Conservation (phyloP, 768 basidiomycete species). For the Gymnopilus dilepis region DNA sequence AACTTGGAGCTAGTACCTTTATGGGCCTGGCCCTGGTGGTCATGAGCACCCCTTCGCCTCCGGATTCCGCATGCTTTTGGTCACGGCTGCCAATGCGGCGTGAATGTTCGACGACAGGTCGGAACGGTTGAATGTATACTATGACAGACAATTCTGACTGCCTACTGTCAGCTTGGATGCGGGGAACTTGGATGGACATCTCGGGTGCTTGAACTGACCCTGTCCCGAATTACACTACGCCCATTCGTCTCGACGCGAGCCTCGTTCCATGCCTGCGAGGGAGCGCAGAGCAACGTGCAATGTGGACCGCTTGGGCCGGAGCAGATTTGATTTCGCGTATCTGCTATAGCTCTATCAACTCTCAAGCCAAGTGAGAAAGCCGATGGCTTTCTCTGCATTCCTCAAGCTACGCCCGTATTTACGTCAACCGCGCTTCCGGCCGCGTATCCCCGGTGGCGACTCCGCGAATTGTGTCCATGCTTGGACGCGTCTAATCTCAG, state of each 20-base stretch:
- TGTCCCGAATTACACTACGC: background rate
- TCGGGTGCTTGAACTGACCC: conserved; percentile 1
- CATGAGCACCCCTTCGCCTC: background rate
- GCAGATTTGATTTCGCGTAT: background rate
- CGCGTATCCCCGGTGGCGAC: conserved; percentile 1
- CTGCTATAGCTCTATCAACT: background rate
- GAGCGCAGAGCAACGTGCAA: background rate
- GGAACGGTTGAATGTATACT: background rate
- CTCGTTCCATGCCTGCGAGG: background rate
- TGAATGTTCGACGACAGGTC: background rate
- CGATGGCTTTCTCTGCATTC: too few relatives aligned
- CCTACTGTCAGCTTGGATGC: background rate
- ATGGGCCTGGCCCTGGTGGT: background rate
- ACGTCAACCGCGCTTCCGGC: background rate
- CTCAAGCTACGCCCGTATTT: background rate
- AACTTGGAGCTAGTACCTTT: background rate
- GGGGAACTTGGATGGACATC: background rate
- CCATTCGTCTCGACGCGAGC: background rate
- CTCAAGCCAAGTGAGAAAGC: background rate
- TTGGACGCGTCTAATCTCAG: background rate
- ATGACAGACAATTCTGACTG: background rate
- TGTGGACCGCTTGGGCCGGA: background rate
- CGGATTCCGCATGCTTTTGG: conserved; percentile 1
- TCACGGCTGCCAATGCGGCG: background rate
- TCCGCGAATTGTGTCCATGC: background rate